Evolutionary conservation across 1,284 basidiomycete genomes (phyloP), one percentile per base, ranked within the genome.

Genomic region (Boletus smithii): DNA sequence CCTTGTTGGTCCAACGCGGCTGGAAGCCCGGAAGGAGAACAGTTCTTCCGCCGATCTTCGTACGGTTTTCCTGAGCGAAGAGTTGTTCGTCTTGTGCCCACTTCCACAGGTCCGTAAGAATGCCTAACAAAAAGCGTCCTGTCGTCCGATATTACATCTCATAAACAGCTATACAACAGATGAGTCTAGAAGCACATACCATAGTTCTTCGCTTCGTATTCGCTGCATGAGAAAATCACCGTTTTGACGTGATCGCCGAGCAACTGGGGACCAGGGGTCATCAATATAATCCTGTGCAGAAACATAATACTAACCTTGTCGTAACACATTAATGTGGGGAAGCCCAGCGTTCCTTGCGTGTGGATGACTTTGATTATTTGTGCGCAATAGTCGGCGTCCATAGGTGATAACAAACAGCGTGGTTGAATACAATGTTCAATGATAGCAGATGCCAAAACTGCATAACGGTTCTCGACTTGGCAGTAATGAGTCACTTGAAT

Each of bases 191-290:
- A 22, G 48, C 3, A 22, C 73, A 40, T 58, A 89, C 92, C 94
- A 61, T 95, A 95, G 68, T 97, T 99, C 47, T 88, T 83, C 7
- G 94, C 94, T 69, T 99, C 95, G 58, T 91, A 92, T 71, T 97
- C 95, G 44, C 93, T 97, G 59, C 91, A 95, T 1, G 90, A 88
- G 65, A 95, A 97, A 22, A 98, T 76, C 9, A 94, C 79, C 8
- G 86, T 83, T 37, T 90, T 86, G 37, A 94, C 77, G 55, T 91
- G 84, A 51, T 93, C 88, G 27, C 86, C 83, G 44, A 97, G 82
- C 23, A 95, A 73, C 83, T 93, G 60, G 14, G 20, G 23, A 35
- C 17, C 32, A 31, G 37, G 23, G 38, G 22, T 32, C 18, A 50
- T 62, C 24, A 59, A 47, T 45, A 45, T 23, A 23, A 14, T 34